Evolutionary conservation across 2,329 filamentous ascomycete genomes (phyloP).

Genomic region (Fusarium heterosporum): DNA sequence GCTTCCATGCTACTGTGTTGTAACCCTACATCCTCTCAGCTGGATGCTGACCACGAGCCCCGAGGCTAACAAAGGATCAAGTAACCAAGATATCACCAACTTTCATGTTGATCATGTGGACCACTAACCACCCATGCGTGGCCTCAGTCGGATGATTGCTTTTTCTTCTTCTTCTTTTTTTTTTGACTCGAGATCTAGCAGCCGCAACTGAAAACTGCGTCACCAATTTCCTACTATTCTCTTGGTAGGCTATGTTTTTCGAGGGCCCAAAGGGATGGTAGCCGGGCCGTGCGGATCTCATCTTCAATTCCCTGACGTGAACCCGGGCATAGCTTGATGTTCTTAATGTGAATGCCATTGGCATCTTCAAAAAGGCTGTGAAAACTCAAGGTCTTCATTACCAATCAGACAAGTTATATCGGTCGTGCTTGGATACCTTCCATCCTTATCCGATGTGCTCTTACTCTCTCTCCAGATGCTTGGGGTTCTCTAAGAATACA

Average conservation of each 20-base stretch:
- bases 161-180: neutral
- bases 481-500: neutral
- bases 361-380: conserved; percentile 6
- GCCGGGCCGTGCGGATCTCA: conserved; percentile 40
- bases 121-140: neutral
- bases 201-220: conserved; percentile 37
- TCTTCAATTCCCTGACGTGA: conserved; percentile 20
- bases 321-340: conserved; percentile 20
- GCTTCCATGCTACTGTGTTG: conserved; percentile 5
- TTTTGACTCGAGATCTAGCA: conserved; percentile 20
- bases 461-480: neutral
- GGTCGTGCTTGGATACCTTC: neutral
- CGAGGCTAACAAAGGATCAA: neutral
- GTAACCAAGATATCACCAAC: neutral
- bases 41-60: neutral
- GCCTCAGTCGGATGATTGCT: neutral
- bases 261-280: conserved; percentile 42
- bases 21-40: conserved; percentile 18
- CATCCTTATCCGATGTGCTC: neutral
- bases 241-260: conserved; percentile 22
- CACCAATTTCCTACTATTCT: conserved; percentile 9
- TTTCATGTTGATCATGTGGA: conserved; percentile 9
- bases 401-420: conserved; percentile 19
- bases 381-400: conserved; percentile 3
- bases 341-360: neutral